Base-by-base conservation (phyloP, 192 early-diverging fungal species). In the Backusella tarrabulga region DNA sequence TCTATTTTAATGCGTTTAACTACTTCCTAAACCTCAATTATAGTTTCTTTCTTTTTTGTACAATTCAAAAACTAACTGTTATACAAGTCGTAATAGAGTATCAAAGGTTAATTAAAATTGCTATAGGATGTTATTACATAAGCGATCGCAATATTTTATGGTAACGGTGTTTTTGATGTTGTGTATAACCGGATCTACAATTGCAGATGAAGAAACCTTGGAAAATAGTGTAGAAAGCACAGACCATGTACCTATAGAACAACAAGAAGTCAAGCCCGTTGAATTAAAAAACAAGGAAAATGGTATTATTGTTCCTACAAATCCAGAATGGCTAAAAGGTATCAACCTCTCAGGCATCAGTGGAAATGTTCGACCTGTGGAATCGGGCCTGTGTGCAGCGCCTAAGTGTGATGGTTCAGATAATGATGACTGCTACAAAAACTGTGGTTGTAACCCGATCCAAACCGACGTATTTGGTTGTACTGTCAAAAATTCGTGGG, bases 361-460 rank as follows among this genome's bases (percentile, higher is more conserved):
- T 17, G 2, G 44, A 11, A 56, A 63, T n/a, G 19, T 75, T 29
- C 80, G 80, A 2, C 67, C 76, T 32, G 70, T 82, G 23, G 80
- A 77, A 14, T 76, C 73, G 23, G 80, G 80, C 21, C 11, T 74
- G 17, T 82, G 80, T 66, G 44, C 44, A 34, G 52, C 78, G 9
- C 50, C 80, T 14, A 72, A 71, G 23, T 82, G 80, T 41, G 80
- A 82, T 60, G 80, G 80, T 12, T 38, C 77, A 21, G 80, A 82
- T 29, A 82, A 82, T 72, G 80, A 82, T 38, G 21, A 63, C 14
- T 82, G 80, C 29, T 82, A 78, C 56, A 77, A 82, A 68, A 68
- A 40, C 44, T 82, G 80, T 68, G 80, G 80, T 32, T 78, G 78
- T 26, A 74, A 41, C 12, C 52, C 80, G 15, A 75, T 67, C n/a